phyloP scores from a whole-genome alignment of 352 stramenopile genomes.

The Pythium coloratum region DNA sequence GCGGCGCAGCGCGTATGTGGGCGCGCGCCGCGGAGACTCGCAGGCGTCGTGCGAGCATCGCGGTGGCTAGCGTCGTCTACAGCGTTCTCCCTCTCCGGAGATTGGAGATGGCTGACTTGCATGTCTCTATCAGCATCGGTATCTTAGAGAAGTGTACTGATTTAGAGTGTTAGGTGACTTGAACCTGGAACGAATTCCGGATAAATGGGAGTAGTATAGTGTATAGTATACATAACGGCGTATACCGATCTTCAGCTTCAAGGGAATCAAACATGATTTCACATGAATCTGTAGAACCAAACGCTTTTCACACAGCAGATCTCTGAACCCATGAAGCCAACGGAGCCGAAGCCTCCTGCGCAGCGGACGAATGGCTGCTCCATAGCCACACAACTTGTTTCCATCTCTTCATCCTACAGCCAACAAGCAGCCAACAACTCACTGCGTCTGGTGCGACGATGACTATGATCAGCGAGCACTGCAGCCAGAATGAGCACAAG shows the following conservation, averaged over 20 bases:
- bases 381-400: too few relatives aligned
- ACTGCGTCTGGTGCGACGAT: not conserved
- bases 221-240: not conserved
- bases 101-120: not conserved
- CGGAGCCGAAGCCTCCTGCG: too few relatives aligned
- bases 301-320: too few relatives aligned
- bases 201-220: not conserved
- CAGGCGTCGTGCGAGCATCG: not conserved
- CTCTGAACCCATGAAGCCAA: too few relatives aligned
- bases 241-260: not conserved
- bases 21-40: not conserved
- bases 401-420: too few relatives aligned
- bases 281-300: too few relatives aligned
- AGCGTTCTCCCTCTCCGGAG: not conserved
- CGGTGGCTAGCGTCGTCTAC: not conserved
- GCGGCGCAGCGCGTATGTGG: not conserved
- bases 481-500: not conserved
- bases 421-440: too few relatives aligned
- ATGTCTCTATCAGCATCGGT: not conserved
- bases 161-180: not conserved
- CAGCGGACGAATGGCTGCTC: too few relatives aligned
- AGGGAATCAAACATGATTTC: too few relatives aligned
- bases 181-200: not conserved
- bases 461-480: not conserved
- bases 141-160: not conserved